These are phyloP conservation scores for Aureobasidium sp. DNA, from an alignment of 2,329 filamentous ascomycete species.

Conservation along the genomic window DNA sequence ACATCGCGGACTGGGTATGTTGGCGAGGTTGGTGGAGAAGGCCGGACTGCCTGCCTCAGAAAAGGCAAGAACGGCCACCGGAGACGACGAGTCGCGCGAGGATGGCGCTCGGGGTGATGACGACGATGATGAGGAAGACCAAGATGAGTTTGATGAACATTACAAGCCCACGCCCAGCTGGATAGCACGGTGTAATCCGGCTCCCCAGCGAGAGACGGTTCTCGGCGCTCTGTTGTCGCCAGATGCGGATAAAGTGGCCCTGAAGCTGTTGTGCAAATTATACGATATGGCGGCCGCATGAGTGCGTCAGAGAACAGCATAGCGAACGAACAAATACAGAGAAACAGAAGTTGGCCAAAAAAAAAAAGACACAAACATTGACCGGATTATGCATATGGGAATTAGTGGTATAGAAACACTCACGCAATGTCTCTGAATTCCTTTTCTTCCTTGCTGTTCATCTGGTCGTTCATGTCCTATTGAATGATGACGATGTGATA, in stretches of 20 bases:
- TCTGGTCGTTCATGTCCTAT: too few relatives aligned
- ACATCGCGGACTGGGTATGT: constrained; percentile 40
- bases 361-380: neutral
- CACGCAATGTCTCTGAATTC: neutral
- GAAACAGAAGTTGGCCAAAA: neutral
- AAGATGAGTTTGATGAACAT: constrained; percentile 20
- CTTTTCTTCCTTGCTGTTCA: neutral
- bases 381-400: constrained; percentile 9
- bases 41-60: constrained; percentile 23
- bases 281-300: constrained; percentile 27
- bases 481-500: neutral
- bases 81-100: neutral
- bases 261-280: constrained; percentile 36
- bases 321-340: neutral
- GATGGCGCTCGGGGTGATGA: constrained; percentile 19
- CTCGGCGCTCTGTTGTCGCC: constrained; percentile 41
- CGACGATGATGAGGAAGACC: constrained; percentile 22
- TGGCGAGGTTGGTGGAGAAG: constrained; percentile 42
- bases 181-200: constrained; percentile 34
- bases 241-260: constrained; percentile 36
- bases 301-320: neutral
- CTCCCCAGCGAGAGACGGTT: constrained; percentile 41
- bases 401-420: neutral
- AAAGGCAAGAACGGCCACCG: constrained; percentile 16
- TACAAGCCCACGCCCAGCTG: constrained; percentile 14